Evolutionary conservation across 345 rosid species (phyloP), one percentile per base, ranked within the genome.

Genomic region (Hirschfeldia incana): DNA sequence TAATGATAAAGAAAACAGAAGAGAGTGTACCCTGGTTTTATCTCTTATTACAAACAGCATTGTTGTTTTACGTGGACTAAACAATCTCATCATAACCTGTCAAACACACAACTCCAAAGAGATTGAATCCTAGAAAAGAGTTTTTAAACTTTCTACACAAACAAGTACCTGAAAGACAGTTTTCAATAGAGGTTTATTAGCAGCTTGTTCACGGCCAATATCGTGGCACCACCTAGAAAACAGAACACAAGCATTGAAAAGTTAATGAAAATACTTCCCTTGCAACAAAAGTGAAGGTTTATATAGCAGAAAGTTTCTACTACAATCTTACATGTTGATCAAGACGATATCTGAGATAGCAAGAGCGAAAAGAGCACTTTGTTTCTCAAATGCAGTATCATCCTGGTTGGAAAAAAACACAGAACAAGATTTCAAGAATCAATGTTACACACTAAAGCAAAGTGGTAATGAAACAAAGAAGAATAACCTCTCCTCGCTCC

Each of bases 151-250:
- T 68, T 67, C 66, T 32, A 33, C 59, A n/a, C 21, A 57, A 66
- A 21, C 2, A 30, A 34, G 63, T 58, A 94, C 98, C 97, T 94
- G 98, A 81, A 94, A 94, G 59, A 94, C 98, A 72, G 98, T 94
- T 85, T 94, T 94, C 75, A 94, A 75, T 51, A 92, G 97, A 64
- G 98, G 98, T 82, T 94, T 94, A 81, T 94, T 94, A 80, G 98
- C 98, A 88, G 98, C 98, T 90, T 94, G 98, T 85, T 94, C 98
- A 37, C 98, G 97, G 49, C 98, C 98, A 82, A 94, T 94, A 87
- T 92, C 98, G 42, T 94, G 98, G 77, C 98, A 94, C 98, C 98
- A 92, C 98, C 98, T 92, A 82, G 46, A 58, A 53, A 51, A 58
- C 21, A 66, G 58, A 15, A 77, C 21, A 81, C 8, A 21, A 34